A percentile compares a stretch with the other conserved stretches of the same genome.
These are phyloP conservation scores for Cytospora paraplurivora DNA, from an alignment of 2,329 filamentous ascomycete genomes.

Conservation along the genomic window DNA sequence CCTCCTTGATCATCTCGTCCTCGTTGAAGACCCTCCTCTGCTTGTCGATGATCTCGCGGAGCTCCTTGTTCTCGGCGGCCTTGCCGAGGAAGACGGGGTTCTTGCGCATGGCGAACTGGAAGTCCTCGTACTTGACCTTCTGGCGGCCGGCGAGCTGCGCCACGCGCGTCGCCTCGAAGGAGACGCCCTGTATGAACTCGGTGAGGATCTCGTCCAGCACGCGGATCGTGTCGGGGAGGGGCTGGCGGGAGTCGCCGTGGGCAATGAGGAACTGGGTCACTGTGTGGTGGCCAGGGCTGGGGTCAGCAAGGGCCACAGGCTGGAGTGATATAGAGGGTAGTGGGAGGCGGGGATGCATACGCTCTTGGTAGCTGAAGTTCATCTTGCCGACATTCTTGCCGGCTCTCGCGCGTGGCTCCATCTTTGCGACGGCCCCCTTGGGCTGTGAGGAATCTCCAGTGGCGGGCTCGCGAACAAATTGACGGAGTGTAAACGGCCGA, in stretches of 20 bases:
- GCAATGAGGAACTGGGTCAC: conserved; percentile 76
- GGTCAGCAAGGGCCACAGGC: not conserved
- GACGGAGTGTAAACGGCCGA: not conserved
- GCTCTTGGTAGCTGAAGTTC: conserved; percentile 73
- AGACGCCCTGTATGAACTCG: conserved; percentile 93
- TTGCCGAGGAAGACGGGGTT: conserved; percentile 85
- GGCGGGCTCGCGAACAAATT: not conserved
- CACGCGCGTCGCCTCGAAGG: conserved; percentile 83
- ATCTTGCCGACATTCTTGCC: conserved; percentile 82
- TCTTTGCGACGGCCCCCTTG: conserved; percentile 43
- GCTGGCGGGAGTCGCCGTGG: conserved; percentile 75
- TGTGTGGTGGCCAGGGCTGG: conserved; percentile 37
- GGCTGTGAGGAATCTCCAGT: not conserved
- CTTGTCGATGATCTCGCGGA: conserved; percentile 83
- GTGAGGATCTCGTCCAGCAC: conserved; percentile 94
- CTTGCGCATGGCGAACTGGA: conserved; percentile 87
- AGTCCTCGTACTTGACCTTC: conserved; percentile 98
- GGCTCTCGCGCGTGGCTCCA: conserved; percentile 76
- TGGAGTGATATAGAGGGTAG: not conserved
- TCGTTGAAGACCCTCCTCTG: conserved; percentile 75
- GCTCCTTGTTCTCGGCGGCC: conserved; percentile 85
- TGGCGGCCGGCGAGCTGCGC: conserved; percentile 86
- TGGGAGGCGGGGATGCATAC: conserved; percentile 48
- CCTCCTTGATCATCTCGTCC: conserved; percentile 49
- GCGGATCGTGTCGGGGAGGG: conserved; percentile 80